These are phyloP conservation scores for Penicillium tannophilum DNA, from an alignment of 495 filamentous ascomycete genomes.

Conservation along the genomic window DNA sequence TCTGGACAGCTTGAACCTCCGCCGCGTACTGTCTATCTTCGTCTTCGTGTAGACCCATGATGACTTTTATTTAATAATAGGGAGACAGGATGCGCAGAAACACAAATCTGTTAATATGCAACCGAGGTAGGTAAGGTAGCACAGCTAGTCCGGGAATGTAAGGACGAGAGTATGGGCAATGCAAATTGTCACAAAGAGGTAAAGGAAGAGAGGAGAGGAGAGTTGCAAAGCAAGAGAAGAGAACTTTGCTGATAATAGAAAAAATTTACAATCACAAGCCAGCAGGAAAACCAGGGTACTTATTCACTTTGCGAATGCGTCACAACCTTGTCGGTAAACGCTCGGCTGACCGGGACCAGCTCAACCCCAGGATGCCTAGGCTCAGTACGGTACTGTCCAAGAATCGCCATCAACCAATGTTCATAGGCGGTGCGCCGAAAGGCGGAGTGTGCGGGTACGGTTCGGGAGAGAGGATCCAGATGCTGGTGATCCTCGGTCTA, in stretches of 20 bases:
- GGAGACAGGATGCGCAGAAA: conserved; percentile 2
- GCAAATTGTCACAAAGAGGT: conserved; percentile 11
- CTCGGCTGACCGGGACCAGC: conserved; percentile 47
- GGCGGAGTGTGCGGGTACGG: conserved; percentile 35
- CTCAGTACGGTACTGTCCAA: conserved; percentile 5
- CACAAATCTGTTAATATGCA: conserved; percentile 12
- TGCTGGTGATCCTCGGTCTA: conserved; percentile 47
- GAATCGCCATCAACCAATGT: conserved; percentile 20
- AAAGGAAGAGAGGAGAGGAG: conserved; percentile 13
- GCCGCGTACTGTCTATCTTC: conserved; percentile 79
- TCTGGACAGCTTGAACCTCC: conserved; percentile 84
- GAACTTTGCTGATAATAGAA: conserved; percentile 17
- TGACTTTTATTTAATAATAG: conserved; percentile 23
- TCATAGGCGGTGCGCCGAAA: conserved; percentile 37
- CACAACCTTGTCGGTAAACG: conserved; percentile 45
- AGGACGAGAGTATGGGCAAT: conserved; percentile 17
- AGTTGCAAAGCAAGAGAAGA: conserved; percentile 12
- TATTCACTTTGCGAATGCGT: conserved; percentile 40
- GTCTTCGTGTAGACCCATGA: conserved; percentile 58
- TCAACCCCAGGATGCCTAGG: conserved; percentile 26
- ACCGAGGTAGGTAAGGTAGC: conserved; percentile 17
- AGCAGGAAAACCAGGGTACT: conserved; percentile 35
- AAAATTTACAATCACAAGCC: conserved; percentile 39
- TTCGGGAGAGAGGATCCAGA: conserved; percentile 49
- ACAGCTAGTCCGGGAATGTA: conserved; percentile 1